These are phyloP conservation scores for Wallacemonas collosoma DNA, from an alignment of 208 protist species.

Conservation along the genomic window DNA sequence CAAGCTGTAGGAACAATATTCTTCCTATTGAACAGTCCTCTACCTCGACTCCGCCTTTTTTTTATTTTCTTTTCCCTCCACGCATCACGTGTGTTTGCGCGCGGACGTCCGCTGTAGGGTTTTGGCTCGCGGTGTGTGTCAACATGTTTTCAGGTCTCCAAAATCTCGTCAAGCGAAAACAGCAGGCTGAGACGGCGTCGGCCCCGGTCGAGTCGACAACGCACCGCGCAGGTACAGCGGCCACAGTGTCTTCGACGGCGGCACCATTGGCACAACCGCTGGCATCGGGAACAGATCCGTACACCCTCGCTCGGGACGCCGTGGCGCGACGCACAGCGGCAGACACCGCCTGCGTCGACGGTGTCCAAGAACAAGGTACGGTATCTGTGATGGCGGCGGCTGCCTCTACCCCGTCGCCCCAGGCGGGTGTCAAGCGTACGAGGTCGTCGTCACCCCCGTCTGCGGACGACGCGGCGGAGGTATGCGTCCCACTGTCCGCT, in stretches of 20 bases:
- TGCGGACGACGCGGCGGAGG: neutral
- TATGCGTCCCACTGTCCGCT: neutral
- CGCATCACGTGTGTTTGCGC: no score
- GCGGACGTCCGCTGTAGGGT: no score
- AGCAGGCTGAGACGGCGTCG: neutral
- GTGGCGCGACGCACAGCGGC: neutral
- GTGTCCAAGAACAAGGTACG: neutral
- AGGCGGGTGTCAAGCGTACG: conserved; percentile 17
- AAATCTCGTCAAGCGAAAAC: conserved; percentile 23
- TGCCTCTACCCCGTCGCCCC: no score
- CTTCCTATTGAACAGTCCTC: no score
- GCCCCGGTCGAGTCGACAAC: neutral
- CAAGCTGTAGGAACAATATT: no score
- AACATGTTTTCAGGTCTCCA: conserved; percentile 35
- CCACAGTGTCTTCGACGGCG: neutral
- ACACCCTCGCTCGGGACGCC: conserved; percentile 8
- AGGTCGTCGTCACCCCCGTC: conserved; percentile 11
- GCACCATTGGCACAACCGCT: neutral
- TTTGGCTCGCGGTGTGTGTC: neutral
- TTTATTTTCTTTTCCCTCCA: no score
- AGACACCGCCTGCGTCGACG: neutral
- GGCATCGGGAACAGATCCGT: neutral
- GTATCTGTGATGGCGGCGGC: no score
- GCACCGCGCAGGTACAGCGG: neutral
- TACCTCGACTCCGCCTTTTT: no score